These are phyloP conservation scores for Ceriops tagal DNA, from an alignment of 345 rosid species.

Conservation along the genomic window DNA sequence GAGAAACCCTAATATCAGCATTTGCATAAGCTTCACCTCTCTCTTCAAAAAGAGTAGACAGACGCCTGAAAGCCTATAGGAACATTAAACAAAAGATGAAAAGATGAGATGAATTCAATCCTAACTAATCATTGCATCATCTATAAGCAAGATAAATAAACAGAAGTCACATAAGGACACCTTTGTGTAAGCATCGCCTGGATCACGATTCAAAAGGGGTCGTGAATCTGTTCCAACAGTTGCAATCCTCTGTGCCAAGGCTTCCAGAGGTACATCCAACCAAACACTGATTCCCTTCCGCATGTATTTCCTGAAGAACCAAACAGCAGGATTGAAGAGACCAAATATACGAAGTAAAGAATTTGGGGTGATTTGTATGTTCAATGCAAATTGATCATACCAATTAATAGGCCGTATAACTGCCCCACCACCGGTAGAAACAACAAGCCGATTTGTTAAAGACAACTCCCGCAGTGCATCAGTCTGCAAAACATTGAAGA, in stretches of 20 bases:
- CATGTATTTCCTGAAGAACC: conserved; percentile 66
- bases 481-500: conserved; percentile 41
- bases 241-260: conserved; percentile 86
- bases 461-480: conserved; percentile 63
- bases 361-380: neutral
- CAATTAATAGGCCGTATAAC: conserved; percentile 77
- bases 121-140: neutral
- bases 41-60: conserved; percentile 66
- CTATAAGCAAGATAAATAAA: neutral
- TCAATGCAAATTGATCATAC: conserved; percentile 27
- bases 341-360: neutral
- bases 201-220: conserved; percentile 70
- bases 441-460: conserved; percentile 54
- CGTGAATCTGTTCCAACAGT: conserved; percentile 87
- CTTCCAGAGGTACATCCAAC: conserved; percentile 95
- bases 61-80: conserved; percentile 61
- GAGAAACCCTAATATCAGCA: conserved; percentile 79
- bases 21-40: conserved; percentile 65
- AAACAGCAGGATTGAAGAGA: neutral
- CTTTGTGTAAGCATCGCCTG: conserved; percentile 79
- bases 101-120: neutral
- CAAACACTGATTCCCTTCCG: conserved; percentile 78
- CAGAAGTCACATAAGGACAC: conserved; percentile 23
- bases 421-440: conserved; percentile 98
- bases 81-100: neutral